A percentile compares a stretch with the other conserved stretches of the same genome.
These are phyloP conservation scores for Bruguiera sexangula DNA, from an alignment of 345 rosid species.

Conservation along the genomic window DNA sequence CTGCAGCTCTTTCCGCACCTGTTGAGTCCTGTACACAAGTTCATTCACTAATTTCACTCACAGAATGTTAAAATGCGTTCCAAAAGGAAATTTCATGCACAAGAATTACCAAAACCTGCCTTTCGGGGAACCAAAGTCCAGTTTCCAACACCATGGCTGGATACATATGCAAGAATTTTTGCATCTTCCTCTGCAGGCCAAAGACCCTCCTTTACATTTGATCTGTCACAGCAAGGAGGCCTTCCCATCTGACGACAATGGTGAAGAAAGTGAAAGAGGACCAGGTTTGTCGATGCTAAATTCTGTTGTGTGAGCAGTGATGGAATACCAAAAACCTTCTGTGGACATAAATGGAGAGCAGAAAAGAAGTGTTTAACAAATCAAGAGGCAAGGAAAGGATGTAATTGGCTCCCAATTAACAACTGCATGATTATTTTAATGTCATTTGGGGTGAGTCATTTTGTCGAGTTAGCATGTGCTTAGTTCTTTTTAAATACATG, in stretches of 20 bases:
- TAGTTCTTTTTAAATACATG: neutral
- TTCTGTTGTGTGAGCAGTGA: constrained; percentile 25
- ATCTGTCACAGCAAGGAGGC: constrained; percentile 80
- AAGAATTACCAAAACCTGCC: constrained; percentile 49
- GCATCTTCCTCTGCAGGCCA: constrained; percentile 94
- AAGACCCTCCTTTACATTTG: constrained; percentile 75
- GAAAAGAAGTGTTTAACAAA: constrained; percentile 20
- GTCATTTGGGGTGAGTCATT: constrained; percentile 13
- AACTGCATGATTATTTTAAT: constrained; percentile 57
- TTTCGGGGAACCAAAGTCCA: constrained; percentile 83
- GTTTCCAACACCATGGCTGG: constrained; percentile 72
- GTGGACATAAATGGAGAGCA: constrained; percentile 8
- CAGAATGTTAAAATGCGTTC: neutral
- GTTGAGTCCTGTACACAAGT: constrained; percentile 51
- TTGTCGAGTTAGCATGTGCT: neutral
- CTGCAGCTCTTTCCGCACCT: constrained; percentile 93
- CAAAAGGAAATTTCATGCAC: neutral
- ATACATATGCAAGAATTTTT: constrained; percentile 76
- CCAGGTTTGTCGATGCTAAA: neutral
- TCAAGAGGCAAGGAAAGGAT: constrained; percentile 47
- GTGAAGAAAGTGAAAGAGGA: neutral
- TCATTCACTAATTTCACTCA: neutral
- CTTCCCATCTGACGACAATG: constrained; percentile 48
- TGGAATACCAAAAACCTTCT: constrained; percentile 34
- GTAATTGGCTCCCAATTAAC: constrained; percentile 46